phyloP scores from a whole-genome alignment of 2,329 filamentous ascomycete species.

The Lecanicillium sp. region DNA sequence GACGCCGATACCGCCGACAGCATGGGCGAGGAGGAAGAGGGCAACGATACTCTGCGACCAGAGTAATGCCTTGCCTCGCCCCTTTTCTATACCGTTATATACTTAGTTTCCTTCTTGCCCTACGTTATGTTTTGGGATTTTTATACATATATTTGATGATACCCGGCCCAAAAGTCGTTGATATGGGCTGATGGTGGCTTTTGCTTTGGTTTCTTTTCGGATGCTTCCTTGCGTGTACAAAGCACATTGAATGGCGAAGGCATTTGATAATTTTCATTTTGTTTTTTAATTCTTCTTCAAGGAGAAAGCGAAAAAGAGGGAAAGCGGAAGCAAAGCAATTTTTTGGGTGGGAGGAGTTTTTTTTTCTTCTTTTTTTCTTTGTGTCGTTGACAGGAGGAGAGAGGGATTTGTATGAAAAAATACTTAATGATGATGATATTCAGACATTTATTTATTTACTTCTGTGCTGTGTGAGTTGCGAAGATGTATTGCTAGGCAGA shows the following conservation, averaged over 20 bases:
- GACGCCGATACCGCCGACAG: constrained; percentile 34
- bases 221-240: background rate
- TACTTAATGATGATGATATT: background rate
- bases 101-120: too few relatives aligned
- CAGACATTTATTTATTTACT: too few relatives aligned
- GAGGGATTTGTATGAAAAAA: background rate
- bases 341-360: background rate
- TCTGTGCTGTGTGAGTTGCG: too few relatives aligned
- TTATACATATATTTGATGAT: constrained; percentile 1
- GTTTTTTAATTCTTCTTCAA: too few relatives aligned
- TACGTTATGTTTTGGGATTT: background rate
- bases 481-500: too few relatives aligned
- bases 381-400: background rate
- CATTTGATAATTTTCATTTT: background rate
- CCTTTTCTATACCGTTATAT: background rate
- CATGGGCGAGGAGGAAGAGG: constrained; percentile 25
- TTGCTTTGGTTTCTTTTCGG: background rate
- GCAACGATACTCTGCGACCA: constrained; percentile 30
- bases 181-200: background rate
- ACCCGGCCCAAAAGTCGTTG: background rate
- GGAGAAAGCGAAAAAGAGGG: too few relatives aligned
- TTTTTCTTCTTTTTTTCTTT: background rate
- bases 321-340: too few relatives aligned
- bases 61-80: constrained; percentile 12
- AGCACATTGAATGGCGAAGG: constrained; percentile 5